Percentiles rank a stretch among this genome's conserved stretches.
These are phyloP conservation scores for Ascochyta koolunga DNA, from an alignment of 2,329 filamentous ascomycete genomes.

Conservation along the genomic window DNA sequence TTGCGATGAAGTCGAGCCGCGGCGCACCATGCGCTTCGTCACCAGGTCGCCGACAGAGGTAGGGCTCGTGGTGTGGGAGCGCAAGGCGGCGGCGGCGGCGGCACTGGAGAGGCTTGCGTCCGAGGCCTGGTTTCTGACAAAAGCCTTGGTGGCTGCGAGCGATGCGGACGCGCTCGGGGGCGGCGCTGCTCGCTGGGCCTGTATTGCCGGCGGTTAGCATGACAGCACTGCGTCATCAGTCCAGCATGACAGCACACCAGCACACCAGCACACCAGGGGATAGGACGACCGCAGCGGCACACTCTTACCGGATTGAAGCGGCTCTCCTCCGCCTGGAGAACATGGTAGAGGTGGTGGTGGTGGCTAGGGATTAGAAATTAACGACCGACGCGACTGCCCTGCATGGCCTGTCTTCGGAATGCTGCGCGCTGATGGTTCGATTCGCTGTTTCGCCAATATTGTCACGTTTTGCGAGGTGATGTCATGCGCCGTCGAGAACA, in stretches of 20 bases:
- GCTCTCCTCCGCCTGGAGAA: slow-evolving; percentile 42
- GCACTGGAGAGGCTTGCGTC: slow-evolving; percentile 76
- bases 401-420: slow-evolving; percentile 28
- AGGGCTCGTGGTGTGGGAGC: slow-evolving; percentile 76
- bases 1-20: slow-evolving; percentile 74
- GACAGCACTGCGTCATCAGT: slow-evolving; percentile 4
- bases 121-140: slow-evolving; percentile 70
- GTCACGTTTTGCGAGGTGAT: slow-evolving; percentile 19
- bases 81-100: slow-evolving; percentile 84
- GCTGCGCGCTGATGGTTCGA: background rate
- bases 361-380: slow-evolving; percentile 30
- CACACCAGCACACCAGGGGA: no score
- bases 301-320: slow-evolving; percentile 40
- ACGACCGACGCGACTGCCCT: slow-evolving; percentile 23
- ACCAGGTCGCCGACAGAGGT: slow-evolving; percentile 82
- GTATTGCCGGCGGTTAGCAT: slow-evolving; percentile 34
- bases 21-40: slow-evolving; percentile 81
- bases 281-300: no score
- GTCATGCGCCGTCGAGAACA: slow-evolving; percentile 19
- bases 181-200: slow-evolving; percentile 35
- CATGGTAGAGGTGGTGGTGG: slow-evolving; percentile 29
- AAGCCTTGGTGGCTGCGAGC: slow-evolving; percentile 81
- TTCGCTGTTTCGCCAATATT: no score
- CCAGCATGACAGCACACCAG: slow-evolving; percentile 6
- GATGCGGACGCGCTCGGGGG: slow-evolving; percentile 76